These are phyloP conservation scores for Botrytis tulipae DNA, from an alignment of 2,329 filamentous ascomycete genomes.

Conservation along the genomic window DNA sequence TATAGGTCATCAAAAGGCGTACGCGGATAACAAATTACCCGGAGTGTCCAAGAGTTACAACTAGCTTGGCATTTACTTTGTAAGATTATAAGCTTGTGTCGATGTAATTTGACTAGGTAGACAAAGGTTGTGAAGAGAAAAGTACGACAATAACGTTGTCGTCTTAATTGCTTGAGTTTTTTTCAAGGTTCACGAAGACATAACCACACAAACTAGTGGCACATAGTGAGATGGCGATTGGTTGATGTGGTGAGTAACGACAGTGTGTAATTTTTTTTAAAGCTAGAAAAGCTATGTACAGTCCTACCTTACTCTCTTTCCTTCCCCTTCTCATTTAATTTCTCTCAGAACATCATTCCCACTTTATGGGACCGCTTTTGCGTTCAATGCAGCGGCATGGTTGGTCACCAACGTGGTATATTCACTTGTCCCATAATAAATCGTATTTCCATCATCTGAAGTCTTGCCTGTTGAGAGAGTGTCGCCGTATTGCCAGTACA, in stretches of 20 bases:
- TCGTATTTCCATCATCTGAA: slow-evolving; percentile 33
- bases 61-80: not conserved
- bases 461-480: slow-evolving; percentile 31
- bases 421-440: slow-evolving; percentile 35
- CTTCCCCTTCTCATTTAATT: not conserved
- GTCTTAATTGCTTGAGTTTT: no score
- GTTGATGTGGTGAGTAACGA: not conserved
- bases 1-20: not conserved
- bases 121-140: not conserved
- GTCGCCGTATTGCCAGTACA: slow-evolving; percentile 39
- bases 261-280: not conserved
- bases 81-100: not conserved
- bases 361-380: slow-evolving; percentile 22
- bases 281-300: slow-evolving; percentile 7
- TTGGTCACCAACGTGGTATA: slow-evolving; percentile 31
- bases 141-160: not conserved
- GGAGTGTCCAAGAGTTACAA: not conserved
- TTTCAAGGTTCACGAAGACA: no score
- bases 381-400: slow-evolving; percentile 32
- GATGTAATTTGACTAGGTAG: not conserved
- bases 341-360: no score
- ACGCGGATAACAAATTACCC: not conserved
- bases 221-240: not conserved
- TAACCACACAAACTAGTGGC: no score
- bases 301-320: not conserved